Evolutionary conservation across 768 basidiomycete genomes (phyloP), one percentile per base, ranked within the genome.

Genomic region (Gloeopeniophorella convolvens): DNA sequence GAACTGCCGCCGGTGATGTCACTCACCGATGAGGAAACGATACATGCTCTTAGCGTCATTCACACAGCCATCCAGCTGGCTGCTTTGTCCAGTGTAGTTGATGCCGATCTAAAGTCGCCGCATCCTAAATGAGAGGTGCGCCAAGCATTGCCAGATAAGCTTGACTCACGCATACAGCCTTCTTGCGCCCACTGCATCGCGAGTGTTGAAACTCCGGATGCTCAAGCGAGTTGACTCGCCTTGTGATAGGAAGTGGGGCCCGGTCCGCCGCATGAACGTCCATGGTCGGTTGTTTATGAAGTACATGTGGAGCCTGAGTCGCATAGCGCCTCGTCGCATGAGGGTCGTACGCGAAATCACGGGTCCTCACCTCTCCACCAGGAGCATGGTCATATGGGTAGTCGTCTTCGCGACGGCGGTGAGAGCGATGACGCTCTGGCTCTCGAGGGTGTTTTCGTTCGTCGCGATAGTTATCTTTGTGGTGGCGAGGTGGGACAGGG

Each of bases 1-100:
- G 36, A 13, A 32, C 31, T n/a, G 30, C 33, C 23, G 47, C 7
- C 12, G 21, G 9, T 12, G 23, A 26, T 9, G 4, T 3, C 6
- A 10, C 55, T 23, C 33, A 61, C 66, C 46, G 42, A 59, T 63
- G 45, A 73, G 46, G 63, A 77, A 77, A 36, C 60, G 58, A 42
- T 66, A 59, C 42, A 76, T 63, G 56, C 75, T 77, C 40, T 65
- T 60, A 1, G 72, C 76, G 50, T 79, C 77, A 54, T 74, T 76
- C 59, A 74, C 71, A 54, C 77, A 78, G 13, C 77, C 77, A 7
- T 59, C 52, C 1, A 77, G 63, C 28, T 64, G 67, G 26, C 59
- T 57, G 24, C 54, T 60, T 30, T 68, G 63, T 0, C 74, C 74
- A 11, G 61, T 59, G 58, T 77, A 77, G 53, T 68, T 68, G 60